Evolutionary conservation across 257 asterid species (phyloP).

Genomic region (Henckelia pumila): DNA sequence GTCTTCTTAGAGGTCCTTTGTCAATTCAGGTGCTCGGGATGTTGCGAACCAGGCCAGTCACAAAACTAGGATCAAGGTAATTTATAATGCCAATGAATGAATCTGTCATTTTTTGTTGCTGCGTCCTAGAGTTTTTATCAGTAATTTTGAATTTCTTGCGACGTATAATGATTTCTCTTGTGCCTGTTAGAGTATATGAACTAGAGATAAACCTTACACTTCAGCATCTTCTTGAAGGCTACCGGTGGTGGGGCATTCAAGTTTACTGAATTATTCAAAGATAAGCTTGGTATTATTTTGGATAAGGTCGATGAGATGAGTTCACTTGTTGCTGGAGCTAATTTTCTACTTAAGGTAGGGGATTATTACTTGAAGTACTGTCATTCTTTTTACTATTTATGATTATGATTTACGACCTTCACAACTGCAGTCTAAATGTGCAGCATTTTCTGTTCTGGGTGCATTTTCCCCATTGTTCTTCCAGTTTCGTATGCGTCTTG

Average conservation of each 20-base stretch:
- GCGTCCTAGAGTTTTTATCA: constrained; percentile 11
- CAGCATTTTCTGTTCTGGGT: neutral
- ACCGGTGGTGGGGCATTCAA: constrained; percentile 99
- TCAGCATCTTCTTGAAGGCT: constrained; percentile 61
- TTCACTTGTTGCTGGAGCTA: constrained; percentile 90
- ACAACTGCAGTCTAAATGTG: constrained; percentile 11
- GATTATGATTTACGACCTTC: neutral
- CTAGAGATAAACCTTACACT: constrained; percentile 23
- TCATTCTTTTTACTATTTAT: neutral
- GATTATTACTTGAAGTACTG: constrained; percentile 12
- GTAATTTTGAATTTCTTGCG: constrained; percentile 10
- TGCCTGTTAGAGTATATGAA: constrained; percentile 18
- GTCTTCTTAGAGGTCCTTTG: constrained; percentile 33
- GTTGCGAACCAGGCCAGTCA: constrained; percentile 38
- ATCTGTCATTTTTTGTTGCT: constrained; percentile 17
- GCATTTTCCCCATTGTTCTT: neutral
- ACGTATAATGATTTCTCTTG: constrained; percentile 8
- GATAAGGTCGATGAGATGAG: constrained; percentile 98
- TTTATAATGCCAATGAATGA: constrained; percentile 17
- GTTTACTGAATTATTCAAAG: constrained; percentile 80
- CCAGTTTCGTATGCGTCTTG: too few relatives aligned
- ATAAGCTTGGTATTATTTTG: constrained; percentile 75
- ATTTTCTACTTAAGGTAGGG: constrained; percentile 85
- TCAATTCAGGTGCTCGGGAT: constrained; percentile 58
- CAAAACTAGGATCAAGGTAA: constrained; percentile 67